These are phyloP conservation scores for Danielozyma ontarioensis DNA, from an alignment of 805 yeast genomes.

Conservation along the genomic window DNA sequence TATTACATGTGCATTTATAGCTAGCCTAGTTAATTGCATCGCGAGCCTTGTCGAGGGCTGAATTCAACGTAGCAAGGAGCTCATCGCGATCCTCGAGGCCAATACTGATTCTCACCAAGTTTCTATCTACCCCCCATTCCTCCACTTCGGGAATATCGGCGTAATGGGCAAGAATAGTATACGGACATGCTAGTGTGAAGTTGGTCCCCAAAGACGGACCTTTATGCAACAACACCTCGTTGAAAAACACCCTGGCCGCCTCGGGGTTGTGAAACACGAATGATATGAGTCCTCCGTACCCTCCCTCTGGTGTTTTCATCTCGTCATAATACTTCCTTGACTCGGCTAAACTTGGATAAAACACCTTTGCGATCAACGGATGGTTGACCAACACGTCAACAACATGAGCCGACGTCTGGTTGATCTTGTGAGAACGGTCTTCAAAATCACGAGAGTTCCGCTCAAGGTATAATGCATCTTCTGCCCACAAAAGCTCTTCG, in stretches of 20 bases:
- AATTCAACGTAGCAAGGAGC: constrained; percentile 43
- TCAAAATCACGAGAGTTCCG: constrained; percentile 89
- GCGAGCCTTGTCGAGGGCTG: constrained; percentile 45
- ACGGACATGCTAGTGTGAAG: constrained; percentile 86
- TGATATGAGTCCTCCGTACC: constrained; percentile 85
- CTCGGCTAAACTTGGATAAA: constrained; percentile 59
- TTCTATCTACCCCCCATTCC: constrained; percentile 76
- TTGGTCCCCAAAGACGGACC: constrained; percentile 92
- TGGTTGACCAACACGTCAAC: constrained; percentile 47
- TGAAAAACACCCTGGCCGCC: constrained; percentile 70
- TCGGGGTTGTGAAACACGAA: constrained; percentile 59
- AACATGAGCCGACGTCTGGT: constrained; percentile 50
- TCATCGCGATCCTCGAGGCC: constrained; percentile 74
- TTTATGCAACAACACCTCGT: constrained; percentile 64
- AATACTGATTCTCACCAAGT: constrained; percentile 73
- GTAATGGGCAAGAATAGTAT: constrained; percentile 81
- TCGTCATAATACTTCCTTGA: constrained; percentile 65
- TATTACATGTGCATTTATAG: too few species aligned
- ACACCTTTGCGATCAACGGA: constrained; percentile 57
- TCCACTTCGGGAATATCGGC: constrained; percentile 74
- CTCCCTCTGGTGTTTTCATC: constrained; percentile 64
- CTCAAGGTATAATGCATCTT: constrained; percentile 88
- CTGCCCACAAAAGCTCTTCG: constrained; percentile 82
- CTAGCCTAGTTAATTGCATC: too few species aligned
- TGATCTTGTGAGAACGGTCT: constrained; percentile 51